A percentile compares a stretch with the other conserved stretches of the same genome.
phyloP scores from a whole-genome alignment of 2,329 filamentous ascomycete species.

The Dendryphion nanum region DNA sequence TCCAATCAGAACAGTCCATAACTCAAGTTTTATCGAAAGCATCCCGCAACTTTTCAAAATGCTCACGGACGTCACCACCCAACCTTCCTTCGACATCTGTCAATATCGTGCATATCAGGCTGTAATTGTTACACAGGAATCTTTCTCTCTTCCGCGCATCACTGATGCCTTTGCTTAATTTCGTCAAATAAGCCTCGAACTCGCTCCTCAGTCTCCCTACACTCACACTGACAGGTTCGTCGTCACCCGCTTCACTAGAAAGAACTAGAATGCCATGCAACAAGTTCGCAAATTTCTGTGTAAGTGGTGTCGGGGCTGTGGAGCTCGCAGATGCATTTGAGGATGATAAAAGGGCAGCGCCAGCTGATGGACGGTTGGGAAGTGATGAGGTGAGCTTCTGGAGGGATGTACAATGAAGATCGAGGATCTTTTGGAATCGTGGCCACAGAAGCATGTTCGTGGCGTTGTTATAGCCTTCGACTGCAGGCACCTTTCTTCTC shows the following conservation, averaged over 20 bases:
- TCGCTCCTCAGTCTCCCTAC: conserved; percentile 74
- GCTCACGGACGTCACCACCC: conserved; percentile 69
- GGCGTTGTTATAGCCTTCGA: conserved; percentile 89
- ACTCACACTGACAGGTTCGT: conserved; percentile 86
- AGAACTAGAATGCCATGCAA: conserved; percentile 79
- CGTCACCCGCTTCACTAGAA: conserved; percentile 87
- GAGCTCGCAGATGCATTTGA: conserved; percentile 54
- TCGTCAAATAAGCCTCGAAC: conserved; percentile 78
- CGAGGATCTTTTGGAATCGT: conserved; percentile 90
- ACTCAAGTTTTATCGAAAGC: conserved; percentile 22
- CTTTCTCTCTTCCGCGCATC: conserved; percentile 80
- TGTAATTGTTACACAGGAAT: conserved; percentile 96
- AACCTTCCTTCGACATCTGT: conserved; percentile 68
- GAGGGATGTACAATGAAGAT: conserved; percentile 85
- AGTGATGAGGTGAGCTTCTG: conserved; percentile 55
- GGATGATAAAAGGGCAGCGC: conserved; percentile 37
- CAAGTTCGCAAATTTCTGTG: conserved; percentile 93
- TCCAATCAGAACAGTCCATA: neutral
- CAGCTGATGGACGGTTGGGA: conserved; percentile 32
- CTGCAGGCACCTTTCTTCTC: conserved; percentile 81
- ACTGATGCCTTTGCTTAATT: conserved; percentile 70
- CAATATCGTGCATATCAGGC: conserved; percentile 88
- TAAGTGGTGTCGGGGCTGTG: conserved; percentile 84
- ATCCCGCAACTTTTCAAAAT: conserved; percentile 65
- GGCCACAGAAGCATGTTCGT: conserved; percentile 97